These are phyloP conservation scores for Septoria linicola DNA, from an alignment of 2,329 filamentous ascomycete genomes.

Conservation along the genomic window DNA sequence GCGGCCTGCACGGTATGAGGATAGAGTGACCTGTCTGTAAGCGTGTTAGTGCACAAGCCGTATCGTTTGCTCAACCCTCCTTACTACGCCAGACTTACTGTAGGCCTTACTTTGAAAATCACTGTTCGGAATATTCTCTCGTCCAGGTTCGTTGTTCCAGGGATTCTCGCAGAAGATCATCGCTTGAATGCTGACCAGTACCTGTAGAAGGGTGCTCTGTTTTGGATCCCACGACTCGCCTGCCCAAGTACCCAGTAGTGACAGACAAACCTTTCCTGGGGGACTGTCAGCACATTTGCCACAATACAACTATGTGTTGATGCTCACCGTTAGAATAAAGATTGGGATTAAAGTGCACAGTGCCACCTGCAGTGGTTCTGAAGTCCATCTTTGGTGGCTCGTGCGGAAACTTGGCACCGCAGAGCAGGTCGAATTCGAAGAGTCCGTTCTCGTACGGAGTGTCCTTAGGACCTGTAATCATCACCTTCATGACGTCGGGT, in stretches of 20 bases:
- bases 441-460: conserved; percentile 62
- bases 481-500: conserved; percentile 56
- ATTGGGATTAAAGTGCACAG: conserved; percentile 57
- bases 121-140: conserved; percentile 21
- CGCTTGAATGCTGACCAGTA: conserved; percentile 54
- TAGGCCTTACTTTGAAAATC: conserved; percentile 29
- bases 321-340: conserved; percentile 54
- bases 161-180: conserved; percentile 58
- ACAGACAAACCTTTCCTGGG: conserved; percentile 54
- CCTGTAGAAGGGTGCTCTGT: conserved; percentile 56
- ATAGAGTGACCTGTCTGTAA: conserved; percentile 30
- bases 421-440: conserved; percentile 58
- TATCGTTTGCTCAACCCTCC: too few relatives aligned
- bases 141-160: conserved; percentile 54
- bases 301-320: background rate
- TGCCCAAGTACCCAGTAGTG: conserved; percentile 58
- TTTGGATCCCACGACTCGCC: conserved; percentile 48
- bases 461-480: conserved; percentile 57
- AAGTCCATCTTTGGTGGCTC: conserved; percentile 54
- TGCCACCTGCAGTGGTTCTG: conserved; percentile 53
- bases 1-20: conserved; percentile 35
- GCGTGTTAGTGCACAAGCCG: too few relatives aligned
- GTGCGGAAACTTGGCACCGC: conserved; percentile 49
- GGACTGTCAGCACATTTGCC: too few relatives aligned
- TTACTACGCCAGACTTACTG: too few relatives aligned